Evolutionary conservation across 1,139 yeast genomes (phyloP).

Genomic region (Blastobotrys aristatus): DNA sequence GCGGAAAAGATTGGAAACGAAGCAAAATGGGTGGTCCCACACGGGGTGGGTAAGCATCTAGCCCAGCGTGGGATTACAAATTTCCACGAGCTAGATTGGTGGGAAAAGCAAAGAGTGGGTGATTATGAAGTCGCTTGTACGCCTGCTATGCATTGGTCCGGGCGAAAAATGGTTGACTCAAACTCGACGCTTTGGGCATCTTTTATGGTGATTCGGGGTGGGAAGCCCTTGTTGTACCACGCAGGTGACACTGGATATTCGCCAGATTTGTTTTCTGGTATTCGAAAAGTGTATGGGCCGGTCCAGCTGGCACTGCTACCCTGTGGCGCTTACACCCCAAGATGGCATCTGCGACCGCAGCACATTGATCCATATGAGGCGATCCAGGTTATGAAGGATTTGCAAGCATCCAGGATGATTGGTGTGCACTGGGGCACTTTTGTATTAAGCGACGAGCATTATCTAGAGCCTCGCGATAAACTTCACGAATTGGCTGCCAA

Average conservation of each 20-base stretch:
- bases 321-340: slow-evolving; percentile 92
- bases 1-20: slow-evolving; percentile 54
- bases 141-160: slow-evolving; percentile 99
- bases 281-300: slow-evolving; percentile 60
- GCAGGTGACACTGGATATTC: slow-evolving; percentile 95
- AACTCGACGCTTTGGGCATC: slow-evolving; percentile 87
- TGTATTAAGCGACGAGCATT: slow-evolving; percentile 80
- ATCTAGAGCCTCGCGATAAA: slow-evolving; percentile 67
- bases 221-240: slow-evolving; percentile 71
- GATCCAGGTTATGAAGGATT: slow-evolving; percentile 56
- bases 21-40: slow-evolving; percentile 79
- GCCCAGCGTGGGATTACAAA: slow-evolving; percentile 52
- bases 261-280: slow-evolving; percentile 58
- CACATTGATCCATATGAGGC: slow-evolving; percentile 84
- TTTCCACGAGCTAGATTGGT: slow-evolving; percentile 77
- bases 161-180: slow-evolving; percentile 69
- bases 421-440: slow-evolving; percentile 98
- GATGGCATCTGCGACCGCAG: slow-evolving; percentile 89
- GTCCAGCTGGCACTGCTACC: slow-evolving; percentile 72
- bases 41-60: slow-evolving; percentile 62
- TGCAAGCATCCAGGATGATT: slow-evolving; percentile 57
- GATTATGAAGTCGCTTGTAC: slow-evolving; percentile 75
- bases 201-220: slow-evolving; percentile 60
- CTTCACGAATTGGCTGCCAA: slow-evolving; percentile 32
- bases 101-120: slow-evolving; percentile 54